Evolutionary conservation across 78 protist species (phyloP).

Genomic region (Bodo saltans): DNA sequence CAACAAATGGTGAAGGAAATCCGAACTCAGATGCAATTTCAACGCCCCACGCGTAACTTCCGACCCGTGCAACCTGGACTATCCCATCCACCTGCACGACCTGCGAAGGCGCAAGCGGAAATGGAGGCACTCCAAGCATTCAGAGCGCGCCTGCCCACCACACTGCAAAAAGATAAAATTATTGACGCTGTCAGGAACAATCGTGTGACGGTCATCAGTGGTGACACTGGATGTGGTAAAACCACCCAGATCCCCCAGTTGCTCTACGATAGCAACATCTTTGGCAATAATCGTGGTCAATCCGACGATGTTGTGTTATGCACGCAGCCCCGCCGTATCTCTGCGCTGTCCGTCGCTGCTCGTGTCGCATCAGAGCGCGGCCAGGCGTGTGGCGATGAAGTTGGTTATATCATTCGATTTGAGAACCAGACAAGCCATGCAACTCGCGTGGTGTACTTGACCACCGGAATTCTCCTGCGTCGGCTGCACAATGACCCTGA

Average conservation of each 20-base stretch:
- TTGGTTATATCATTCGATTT: constrained; percentile 77
- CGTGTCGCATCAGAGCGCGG: constrained; percentile 74
- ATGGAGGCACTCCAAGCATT: not conserved
- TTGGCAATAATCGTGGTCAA: not conserved
- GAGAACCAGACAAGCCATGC: constrained; percentile 23
- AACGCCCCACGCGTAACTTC: too few species aligned
- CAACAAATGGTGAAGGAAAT: not conserved
- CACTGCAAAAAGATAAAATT: not conserved
- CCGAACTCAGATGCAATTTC: not conserved
- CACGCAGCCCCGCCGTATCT: constrained; percentile 86
- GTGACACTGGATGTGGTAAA: constrained; percentile 81
- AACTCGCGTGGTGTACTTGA: constrained; percentile 67
- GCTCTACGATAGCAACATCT: constrained; percentile 36
- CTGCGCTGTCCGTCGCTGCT: constrained; percentile 75
- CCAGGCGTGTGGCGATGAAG: constrained; percentile 39
- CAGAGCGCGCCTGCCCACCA: not conserved
- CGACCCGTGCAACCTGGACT: not conserved
- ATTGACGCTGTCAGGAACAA: constrained; percentile 5
- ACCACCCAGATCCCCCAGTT: constrained; percentile 78
- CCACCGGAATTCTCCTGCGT: constrained; percentile 75
- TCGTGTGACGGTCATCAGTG: constrained; percentile 34
- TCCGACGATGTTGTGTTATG: constrained; percentile 41
- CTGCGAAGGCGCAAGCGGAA: not conserved
- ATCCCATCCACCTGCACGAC: too few species aligned
- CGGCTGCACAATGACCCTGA: constrained; percentile 30